phyloP scores from a whole-genome alignment of 176 grass and related monocot species.

The Leersia perrieri region DNA sequence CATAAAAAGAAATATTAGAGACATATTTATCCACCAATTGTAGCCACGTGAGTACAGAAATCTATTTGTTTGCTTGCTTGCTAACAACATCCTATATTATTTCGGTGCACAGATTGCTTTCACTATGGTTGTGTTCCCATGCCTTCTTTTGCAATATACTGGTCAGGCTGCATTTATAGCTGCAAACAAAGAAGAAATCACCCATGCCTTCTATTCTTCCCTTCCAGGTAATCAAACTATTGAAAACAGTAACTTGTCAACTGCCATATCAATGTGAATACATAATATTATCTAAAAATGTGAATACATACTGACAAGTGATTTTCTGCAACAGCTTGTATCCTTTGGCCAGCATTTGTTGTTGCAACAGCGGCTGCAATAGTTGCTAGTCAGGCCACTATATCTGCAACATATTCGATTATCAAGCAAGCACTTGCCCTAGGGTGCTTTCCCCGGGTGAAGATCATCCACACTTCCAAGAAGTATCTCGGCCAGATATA shows the following conservation, averaged over 20 bases:
- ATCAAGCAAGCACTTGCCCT: constrained; percentile 84
- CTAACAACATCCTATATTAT: background rate
- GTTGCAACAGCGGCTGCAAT: constrained; percentile 72
- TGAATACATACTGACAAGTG: background rate
- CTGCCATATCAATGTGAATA: background rate
- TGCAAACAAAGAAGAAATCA: constrained; percentile 14
- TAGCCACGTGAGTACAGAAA: constrained; percentile 7
- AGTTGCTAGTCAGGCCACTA: constrained; percentile 92
- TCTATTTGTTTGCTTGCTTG: background rate
- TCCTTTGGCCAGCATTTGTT: constrained; percentile 78
- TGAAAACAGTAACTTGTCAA: background rate
- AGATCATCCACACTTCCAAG: constrained; percentile 81
- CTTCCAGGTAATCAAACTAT: constrained; percentile 54
- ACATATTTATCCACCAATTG: background rate
- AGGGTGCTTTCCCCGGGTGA: constrained; percentile 88
- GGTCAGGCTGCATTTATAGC: constrained; percentile 83
- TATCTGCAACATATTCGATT: constrained; percentile 82
- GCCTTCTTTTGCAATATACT: constrained; percentile 84
- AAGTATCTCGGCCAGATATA: constrained; percentile 86
- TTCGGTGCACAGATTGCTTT: constrained; percentile 68
- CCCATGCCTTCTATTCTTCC: constrained; percentile 66
- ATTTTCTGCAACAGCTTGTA: constrained; percentile 33
- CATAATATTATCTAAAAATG: no score
- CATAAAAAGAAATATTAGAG: background rate
- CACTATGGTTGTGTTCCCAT: constrained; percentile 74